These are phyloP conservation scores for Torulaspora maleeae DNA, from an alignment of 805 yeast genomes.

Conservation along the genomic window DNA sequence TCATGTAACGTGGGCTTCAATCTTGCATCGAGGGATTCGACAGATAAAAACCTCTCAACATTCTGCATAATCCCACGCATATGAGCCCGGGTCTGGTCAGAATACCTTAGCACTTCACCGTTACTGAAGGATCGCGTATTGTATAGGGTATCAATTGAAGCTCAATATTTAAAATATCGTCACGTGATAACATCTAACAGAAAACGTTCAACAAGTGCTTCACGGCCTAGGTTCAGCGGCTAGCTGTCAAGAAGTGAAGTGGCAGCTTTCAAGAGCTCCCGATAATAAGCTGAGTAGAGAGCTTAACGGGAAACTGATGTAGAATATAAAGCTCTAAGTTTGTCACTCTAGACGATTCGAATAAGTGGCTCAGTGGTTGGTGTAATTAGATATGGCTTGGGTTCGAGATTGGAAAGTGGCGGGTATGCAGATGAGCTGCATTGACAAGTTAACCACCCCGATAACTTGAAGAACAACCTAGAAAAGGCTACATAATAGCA, in stretches of 20 bases:
- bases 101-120: background rate
- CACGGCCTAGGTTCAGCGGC: too few species aligned
- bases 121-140: background rate
- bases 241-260: too few species aligned
- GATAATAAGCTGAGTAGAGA: too few species aligned
- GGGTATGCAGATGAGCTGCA: too few species aligned
- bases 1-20: constrained; percentile 21
- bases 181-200: too few species aligned
- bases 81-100: background rate
- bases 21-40: constrained; percentile 14
- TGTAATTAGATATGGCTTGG: background rate
- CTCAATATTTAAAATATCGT: too few species aligned
- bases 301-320: too few species aligned
- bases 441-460: background rate
- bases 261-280: too few species aligned
- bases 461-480: background rate
- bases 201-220: too few species aligned
- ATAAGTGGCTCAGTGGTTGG: background rate
- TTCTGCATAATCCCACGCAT: constrained; percentile 5
- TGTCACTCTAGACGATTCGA: background rate
- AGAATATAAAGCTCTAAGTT: too few species aligned
- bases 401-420: background rate
- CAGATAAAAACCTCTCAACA: constrained; percentile 9
- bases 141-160: too few species aligned
- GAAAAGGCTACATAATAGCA: background rate